Base-by-base conservation (phyloP, 768 basidiomycete species). In the Suillus occidentalis region DNA sequence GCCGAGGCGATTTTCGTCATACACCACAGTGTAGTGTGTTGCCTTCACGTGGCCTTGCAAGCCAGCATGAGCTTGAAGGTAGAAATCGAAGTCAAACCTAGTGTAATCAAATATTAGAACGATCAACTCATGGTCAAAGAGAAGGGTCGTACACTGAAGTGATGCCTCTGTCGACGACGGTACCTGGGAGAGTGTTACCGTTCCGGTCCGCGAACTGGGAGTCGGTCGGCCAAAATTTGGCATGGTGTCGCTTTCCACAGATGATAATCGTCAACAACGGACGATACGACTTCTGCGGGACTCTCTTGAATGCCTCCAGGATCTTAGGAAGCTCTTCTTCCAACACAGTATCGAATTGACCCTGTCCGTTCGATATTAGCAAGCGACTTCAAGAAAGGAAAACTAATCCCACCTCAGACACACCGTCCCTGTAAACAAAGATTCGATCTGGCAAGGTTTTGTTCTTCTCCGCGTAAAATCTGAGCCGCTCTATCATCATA, bases 11-110 rank as follows among this genome's bases (percentile, higher is more conserved):
- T 85, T 88, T 77, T 95, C 92, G 75, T 94, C 92, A 72, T 93
- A 90, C 7, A 93, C 82, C 34, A 92, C 86, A 2, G 84, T 86
- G 76, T 94, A 94, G 70, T 93, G 92, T 2, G 92, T 94, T 0
- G 90, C 80, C 63, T 85, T 85, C 56, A 87, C 89, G 22, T 81
- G 81, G 13, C 91, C 91, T 72, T 92, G 87, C 8, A 94, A 75
- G 0, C 91, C 90, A 8, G 84, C 82, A 66, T 92, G 91, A 0
- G 91, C 88, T 81, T 93, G 88, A 0, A 89, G 83, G 67, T 89
- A 87, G 67, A 87, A 87, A 64, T 89, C 86, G 52, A 85, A 87
- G 63, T 87, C 87, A 65, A 87, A 89, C 0, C 86, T 87, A 36
- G 56, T 52, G 36, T 22, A 12, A 9, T 42, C 40, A 52, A 6